Evolutionary conservation across 176 grass and related monocot species (phyloP), one percentile per base, ranked within the genome.

Genomic region (Cenchrus fungigraminus): DNA sequence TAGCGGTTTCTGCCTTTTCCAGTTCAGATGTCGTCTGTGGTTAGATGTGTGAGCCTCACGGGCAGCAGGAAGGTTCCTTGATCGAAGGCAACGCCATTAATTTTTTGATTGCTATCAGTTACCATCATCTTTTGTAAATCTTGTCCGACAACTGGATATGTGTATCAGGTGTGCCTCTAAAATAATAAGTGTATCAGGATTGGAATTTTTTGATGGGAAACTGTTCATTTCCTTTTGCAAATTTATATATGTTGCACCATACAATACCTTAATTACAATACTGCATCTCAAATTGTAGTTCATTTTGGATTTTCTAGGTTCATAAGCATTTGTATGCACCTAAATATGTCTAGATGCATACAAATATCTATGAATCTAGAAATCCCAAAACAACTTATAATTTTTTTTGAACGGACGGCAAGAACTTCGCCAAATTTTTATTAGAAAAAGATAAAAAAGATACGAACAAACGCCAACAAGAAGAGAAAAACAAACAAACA

Each of bases 101-200:
- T 51, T 86, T 86, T 60, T 87, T 75, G 17, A 31, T 47, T 79
- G 43, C 14, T 83, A 74, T 67, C 77, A 73, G 16, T 40, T 86
- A 68, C 51, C 68, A 68, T 42, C 67, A 31, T 79, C 58, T 86
- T 86, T 90, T 90, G 79, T 72, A 90, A 72, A 52, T 15, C 78
- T 25, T 68, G 19, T 31, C 16, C 15, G 34, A 65, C 46, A 55
- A 44, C 47, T 90, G 72, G 65, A 69, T 65, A 84, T 71, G 46
- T 76, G n/a, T 13, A 76, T 76, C 83, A 86, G 19, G 55, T 34
- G 44, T 65, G n/a, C 9, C 50, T 72, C 37, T 52, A 40, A 12
- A 86, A 86, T 90, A 90, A 90, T 65, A 57, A 25, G 25, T 89
- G 60, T 80, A 56, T 17, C 78, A 5, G 5, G 22, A 71, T 71